These are phyloP conservation scores for Candida albicans DNA, from an alignment of 1,139 yeast genomes.

Conservation along the genomic window DNA sequence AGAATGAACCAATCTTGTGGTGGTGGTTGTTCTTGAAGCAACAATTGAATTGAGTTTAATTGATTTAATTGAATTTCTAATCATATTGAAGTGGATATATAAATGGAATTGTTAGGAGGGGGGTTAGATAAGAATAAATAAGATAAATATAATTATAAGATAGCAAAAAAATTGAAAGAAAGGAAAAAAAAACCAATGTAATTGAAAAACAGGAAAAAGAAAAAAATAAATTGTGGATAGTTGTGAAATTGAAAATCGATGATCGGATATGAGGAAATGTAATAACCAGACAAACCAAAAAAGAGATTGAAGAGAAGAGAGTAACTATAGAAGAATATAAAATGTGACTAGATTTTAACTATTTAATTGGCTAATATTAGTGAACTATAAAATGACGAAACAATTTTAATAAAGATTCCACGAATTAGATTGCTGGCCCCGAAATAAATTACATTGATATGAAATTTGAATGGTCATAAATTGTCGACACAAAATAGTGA, in stretches of 20 bases:
- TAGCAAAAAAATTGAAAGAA: neutral
- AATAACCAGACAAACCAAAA: neutral
- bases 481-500: neutral
- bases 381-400: too few species aligned
- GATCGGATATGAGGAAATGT: slow-evolving; percentile 1
- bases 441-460: neutral
- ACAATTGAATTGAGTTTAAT: slow-evolving; percentile 14
- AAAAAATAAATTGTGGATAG: neutral
- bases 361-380: too few species aligned
- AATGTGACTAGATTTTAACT: neutral
- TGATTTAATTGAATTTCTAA: slow-evolving; percentile 16
- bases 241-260: neutral
- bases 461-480: neutral
- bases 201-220: neutral
- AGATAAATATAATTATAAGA: neutral
- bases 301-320: neutral
- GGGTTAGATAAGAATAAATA: neutral
- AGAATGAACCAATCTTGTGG: slow-evolving; percentile 8
- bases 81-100: slow-evolving; percentile 7
- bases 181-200: neutral
- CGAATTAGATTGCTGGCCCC: too few species aligned
- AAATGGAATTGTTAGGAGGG: neutral
- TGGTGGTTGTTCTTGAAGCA: neutral
- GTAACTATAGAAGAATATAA: neutral
- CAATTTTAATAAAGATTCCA: too few species aligned